Percentiles rank a stretch among this genome's conserved stretches.
phyloP scores from a whole-genome alignment of 208 protist species.

The Leishmania braziliensis region DNA sequence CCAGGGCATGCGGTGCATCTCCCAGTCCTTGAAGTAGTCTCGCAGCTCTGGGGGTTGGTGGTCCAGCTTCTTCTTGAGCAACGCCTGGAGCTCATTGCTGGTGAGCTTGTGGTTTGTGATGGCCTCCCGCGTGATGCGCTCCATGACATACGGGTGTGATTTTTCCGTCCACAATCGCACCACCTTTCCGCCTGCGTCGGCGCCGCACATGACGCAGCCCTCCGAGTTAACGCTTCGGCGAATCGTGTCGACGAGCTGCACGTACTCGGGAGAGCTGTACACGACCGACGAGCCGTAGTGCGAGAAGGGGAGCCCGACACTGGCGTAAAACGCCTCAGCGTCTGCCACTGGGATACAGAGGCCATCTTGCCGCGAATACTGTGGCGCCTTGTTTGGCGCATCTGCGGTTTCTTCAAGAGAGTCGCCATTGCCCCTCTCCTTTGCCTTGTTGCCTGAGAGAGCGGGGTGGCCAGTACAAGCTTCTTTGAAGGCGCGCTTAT shows the following conservation, averaged over 20 bases:
- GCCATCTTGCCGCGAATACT: constrained; percentile 20
- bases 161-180: constrained; percentile 60
- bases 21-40: constrained; percentile 51
- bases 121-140: constrained; percentile 62
- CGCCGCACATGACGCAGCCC: constrained; percentile 70
- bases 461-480: neutral
- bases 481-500: constrained; percentile 12
- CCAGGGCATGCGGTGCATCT: constrained; percentile 44
- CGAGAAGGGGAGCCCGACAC: constrained; percentile 39
- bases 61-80: constrained; percentile 45
- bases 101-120: constrained; percentile 50
- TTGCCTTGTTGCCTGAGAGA: neutral
- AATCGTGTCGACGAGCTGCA: constrained; percentile 35
- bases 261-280: constrained; percentile 32
- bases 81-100: constrained; percentile 31
- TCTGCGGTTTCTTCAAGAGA: neutral
- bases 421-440: neutral
- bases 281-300: constrained; percentile 14
- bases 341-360: constrained; percentile 33
- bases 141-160: constrained; percentile 54
- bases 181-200: constrained; percentile 31
- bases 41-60: constrained; percentile 38
- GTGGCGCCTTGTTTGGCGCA: neutral
- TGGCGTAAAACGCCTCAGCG: constrained; percentile 20
- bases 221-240: constrained; percentile 41